Evolutionary conservation across 768 basidiomycete genomes (phyloP).

Genomic region (Mrakia frigida): DNA sequence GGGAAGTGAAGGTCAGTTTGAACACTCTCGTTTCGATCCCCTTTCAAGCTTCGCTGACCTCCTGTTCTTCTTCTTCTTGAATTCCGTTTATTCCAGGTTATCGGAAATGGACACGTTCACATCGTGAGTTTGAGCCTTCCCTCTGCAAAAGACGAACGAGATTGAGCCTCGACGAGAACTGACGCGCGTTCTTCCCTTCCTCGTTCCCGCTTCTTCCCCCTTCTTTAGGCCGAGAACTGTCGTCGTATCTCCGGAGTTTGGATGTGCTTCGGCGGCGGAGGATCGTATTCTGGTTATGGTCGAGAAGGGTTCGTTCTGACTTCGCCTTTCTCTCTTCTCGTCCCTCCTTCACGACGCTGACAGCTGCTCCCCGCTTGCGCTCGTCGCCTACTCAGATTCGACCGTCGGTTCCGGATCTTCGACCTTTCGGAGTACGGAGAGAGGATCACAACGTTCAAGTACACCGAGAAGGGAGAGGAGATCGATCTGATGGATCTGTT

Average conservation of each 20-base stretch:
- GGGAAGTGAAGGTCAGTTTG: conserved; percentile 61
- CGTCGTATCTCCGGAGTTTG: conserved; percentile 53
- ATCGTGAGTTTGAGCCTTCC: conserved; percentile 19
- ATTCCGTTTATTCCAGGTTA: conserved; percentile 47
- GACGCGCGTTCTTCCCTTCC: too few species aligned
- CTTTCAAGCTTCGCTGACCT: conserved; percentile 30
- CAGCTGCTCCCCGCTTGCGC: background rate
- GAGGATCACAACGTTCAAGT: conserved; percentile 82
- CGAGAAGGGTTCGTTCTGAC: conserved; percentile 55
- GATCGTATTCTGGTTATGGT: conserved; percentile 75
- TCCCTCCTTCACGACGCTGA: conserved; percentile 44
- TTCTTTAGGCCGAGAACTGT: conserved; percentile 80
- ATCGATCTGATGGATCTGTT: conserved; percentile 34
- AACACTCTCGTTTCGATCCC: background rate
- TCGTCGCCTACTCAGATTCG: conserved; percentile 56
- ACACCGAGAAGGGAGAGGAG: conserved; percentile 37
- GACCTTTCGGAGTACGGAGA: conserved; percentile 86
- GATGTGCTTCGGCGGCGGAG: conserved; percentile 76
- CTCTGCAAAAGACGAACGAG: background rate
- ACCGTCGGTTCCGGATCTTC: conserved; percentile 84
- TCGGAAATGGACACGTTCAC: conserved; percentile 88
- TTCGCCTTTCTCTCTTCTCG: conserved; percentile 25
- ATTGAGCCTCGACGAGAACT: too few species aligned
- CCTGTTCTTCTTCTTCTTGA: conserved; percentile 26
- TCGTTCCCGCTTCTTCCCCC: conserved; percentile 44